Evolutionary conservation across 1,284 basidiomycete species (phyloP).

Genomic region (Filobasidium uniguttulatum): DNA sequence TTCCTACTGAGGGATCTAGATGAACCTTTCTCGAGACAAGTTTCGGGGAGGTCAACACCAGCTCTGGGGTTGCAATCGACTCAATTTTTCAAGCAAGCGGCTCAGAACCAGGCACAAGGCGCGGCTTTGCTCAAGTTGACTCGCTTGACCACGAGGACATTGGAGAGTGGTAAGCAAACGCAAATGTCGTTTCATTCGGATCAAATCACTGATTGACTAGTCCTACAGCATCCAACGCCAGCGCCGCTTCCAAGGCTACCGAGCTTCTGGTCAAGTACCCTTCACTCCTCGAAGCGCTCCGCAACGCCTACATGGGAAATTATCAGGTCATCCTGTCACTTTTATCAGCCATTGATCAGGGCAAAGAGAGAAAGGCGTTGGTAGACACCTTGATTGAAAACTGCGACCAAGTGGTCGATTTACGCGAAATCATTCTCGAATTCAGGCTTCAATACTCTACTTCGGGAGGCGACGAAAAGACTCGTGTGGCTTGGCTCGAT

Average conservation of each 20-base stretch:
- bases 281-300: conserved; percentile 63
- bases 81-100: conserved; percentile 47
- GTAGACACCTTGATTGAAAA: conserved; percentile 80
- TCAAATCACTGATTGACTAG: neutral
- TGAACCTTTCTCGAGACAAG: conserved; percentile 50
- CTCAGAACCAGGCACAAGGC: conserved; percentile 68
- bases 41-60: conserved; percentile 29
- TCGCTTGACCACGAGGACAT: conserved; percentile 52
- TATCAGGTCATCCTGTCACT: conserved; percentile 81
- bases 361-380: conserved; percentile 62
- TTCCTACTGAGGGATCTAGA: conserved; percentile 58
- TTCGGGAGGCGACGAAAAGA: conserved; percentile 56
- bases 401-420: conserved; percentile 77
- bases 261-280: conserved; percentile 69
- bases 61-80: conserved; percentile 26
- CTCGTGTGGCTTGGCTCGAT: conserved; percentile 31
- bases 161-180: conserved; percentile 24
- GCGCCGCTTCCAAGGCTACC: conserved; percentile 50
- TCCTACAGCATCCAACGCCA: conserved; percentile 14
- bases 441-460: conserved; percentile 73
- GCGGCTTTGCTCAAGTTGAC: conserved; percentile 70
- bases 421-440: conserved; percentile 74
- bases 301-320: conserved; percentile 75
- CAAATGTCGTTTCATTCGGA: conserved; percentile 7
- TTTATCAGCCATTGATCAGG: conserved; percentile 74